Base-by-base conservation (phyloP, 2,329 filamentous ascomycete species). In the Pseudogymnoascus sp. region DNA sequence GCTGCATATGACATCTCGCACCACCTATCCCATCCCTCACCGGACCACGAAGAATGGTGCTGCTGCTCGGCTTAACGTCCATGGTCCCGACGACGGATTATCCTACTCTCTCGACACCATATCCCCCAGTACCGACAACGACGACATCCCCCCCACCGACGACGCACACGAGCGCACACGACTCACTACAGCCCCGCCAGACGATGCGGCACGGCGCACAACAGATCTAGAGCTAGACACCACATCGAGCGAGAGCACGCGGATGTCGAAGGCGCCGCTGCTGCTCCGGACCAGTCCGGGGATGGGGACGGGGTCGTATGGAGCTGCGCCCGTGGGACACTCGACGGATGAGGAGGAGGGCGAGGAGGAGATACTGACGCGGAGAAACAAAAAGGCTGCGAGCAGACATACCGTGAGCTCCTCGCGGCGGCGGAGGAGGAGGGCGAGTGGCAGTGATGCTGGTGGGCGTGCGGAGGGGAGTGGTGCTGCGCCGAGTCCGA, bases 241-340 rank as follows among this genome's bases (percentile, higher is more conserved):
- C 14, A 29, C 59, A 42, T 5, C 21, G 34, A 37, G 71, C 39
- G 59, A 31, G 26, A 57, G 31, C 23, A n/a, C 12, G 31, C 51
- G 51, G 31, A 78, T 78, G 77, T 78, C 77, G 61, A 77, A 77
- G 72, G 76, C 80, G 66, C 83, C 83, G 64, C 79, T 86, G 64
- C 76, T 87, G 62, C 75, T 85, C 72, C 81, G 83, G 65, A 83
- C 83, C 60, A 83, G 83, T 67, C 83, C 84, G 47, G 82, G 82
- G 36, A 80, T 83, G 71, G 84, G 83, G 64, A 85, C 82, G 37
- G 81, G 82, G 21, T 85, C 83, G 14, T 87, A 87, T 72, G 84
- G 84, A 63, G 83, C 82, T 4, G 78, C 83, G 21, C 83, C 81
- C 4, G 69, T 81, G 45, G 72, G 77, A 39, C 77, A 73, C 4